Evolutionary conservation across 345 rosid species (phyloP), one percentile per base, ranked within the genome.

Genomic region (Rhizophora apiculata): DNA sequence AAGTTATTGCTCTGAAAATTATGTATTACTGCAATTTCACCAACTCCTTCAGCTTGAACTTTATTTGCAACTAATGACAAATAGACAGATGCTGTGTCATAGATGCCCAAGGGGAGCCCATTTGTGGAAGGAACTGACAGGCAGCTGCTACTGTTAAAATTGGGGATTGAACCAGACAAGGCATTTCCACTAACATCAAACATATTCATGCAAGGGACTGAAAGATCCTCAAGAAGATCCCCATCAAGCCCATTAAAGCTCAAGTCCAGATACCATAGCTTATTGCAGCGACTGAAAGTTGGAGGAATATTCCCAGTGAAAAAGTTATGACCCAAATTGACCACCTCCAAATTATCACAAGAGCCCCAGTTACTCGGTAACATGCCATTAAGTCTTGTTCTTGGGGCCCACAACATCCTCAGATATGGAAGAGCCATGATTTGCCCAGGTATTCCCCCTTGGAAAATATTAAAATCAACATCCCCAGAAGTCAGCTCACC

Each of bases 291-390:
- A 43, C 39, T 61, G 36, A 80, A 76, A 57, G 63, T 61, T 52
- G 78, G 78, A 58, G 62, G 54, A n/a, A 72, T 32, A 36, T 39
- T 62, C 39, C 80, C 80, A 19, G 18, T 29, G 16, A 80, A 73
- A 72, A 61, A 53, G 52, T 80, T 80, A 18, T 76, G 78, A 66
- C 78, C 83, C 16, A 80, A 67, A 64, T 76, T 80, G 30, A 80
- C 70, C 72, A 80, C 69, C 61, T 80, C 78, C 77, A 80, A 69
- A 53, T 60, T 76, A 34, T 69, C 46, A 63, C 80, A 76, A 21
- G 27, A 66, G 54, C 78, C 73, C 83, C 80, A 80, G 34, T 56
- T 26, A 53, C 62, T 63, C 1, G 78, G 72, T 59, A 80, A 72
- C 60, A 15, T 53, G 49, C 83, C 80, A 57, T 64, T 55, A 13